A percentile compares a stretch with the other conserved stretches of the same genome.
Conservation (phyloP, 352 stramenopile species). For the Phytophthora rubi region DNA sequence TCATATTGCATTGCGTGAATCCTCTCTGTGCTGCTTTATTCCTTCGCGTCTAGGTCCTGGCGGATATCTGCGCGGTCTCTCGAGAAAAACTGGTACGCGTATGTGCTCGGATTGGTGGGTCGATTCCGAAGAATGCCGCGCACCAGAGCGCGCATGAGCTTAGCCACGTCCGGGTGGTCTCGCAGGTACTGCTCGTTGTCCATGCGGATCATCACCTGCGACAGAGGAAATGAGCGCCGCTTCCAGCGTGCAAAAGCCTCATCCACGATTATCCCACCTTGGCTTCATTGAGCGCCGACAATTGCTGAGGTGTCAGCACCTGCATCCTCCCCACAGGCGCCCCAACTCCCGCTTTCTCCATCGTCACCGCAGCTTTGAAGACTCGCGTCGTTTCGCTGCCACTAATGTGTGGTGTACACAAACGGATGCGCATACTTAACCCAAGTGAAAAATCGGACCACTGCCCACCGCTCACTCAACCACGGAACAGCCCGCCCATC, state of each 20-base stretch:
- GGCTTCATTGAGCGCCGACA: slow-evolving; percentile 70
- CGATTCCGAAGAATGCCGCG: slow-evolving; percentile 63
- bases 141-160: slow-evolving; percentile 65
- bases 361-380: neutral
- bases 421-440: slow-evolving; percentile 13
- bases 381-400: slow-evolving; percentile 29
- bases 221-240: slow-evolving; percentile 2
- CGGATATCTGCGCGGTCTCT: slow-evolving; percentile 41
- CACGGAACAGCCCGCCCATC: slow-evolving; percentile 10
- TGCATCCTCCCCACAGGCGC: slow-evolving; percentile 53
- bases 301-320: slow-evolving; percentile 66
- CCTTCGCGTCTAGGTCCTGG: slow-evolving; percentile 54
- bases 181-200: slow-evolving; percentile 82
- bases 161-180: slow-evolving; percentile 64
- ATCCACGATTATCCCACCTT: slow-evolving; percentile 39
- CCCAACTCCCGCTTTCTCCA: slow-evolving; percentile 9
- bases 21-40: slow-evolving; percentile 22
- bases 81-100: slow-evolving; percentile 68
- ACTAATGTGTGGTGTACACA: slow-evolving; percentile 20
- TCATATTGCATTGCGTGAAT: neutral
- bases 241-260: neutral
- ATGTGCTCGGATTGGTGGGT: slow-evolving; percentile 53
- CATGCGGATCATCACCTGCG: slow-evolving; percentile 77
- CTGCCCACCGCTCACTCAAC: slow-evolving; percentile 30
- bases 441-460: slow-evolving; percentile 23